phyloP scores from a whole-genome alignment of 2,329 filamentous ascomycete genomes.

The Fusarium gaditjirri region DNA sequence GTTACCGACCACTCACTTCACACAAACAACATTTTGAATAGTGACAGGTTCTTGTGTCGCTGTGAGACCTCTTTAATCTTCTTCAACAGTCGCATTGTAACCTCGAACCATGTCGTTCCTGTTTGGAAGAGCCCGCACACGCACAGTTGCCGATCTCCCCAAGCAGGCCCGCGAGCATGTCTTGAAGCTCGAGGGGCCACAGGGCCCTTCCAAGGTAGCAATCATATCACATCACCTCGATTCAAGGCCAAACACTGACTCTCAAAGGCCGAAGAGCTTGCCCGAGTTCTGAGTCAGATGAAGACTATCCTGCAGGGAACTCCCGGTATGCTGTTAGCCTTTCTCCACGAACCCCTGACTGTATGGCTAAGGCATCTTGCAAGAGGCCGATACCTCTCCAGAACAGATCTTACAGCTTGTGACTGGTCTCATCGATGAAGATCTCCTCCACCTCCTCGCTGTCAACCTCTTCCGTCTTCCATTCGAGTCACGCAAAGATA shows the following conservation, averaged over 20 bases:
- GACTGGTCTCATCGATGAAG: slow-evolving; percentile 85
- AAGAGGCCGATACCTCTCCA: slow-evolving; percentile 86
- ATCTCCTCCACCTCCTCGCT: slow-evolving; percentile 86
- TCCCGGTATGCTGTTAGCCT: slow-evolving; percentile 69
- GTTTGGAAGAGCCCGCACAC: slow-evolving; percentile 63
- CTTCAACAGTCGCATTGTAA: background rate
- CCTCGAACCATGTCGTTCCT: slow-evolving; percentile 62
- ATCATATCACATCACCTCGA: background rate
- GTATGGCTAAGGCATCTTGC: slow-evolving; percentile 32
- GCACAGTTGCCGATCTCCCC: slow-evolving; percentile 63
- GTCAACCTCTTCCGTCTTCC: slow-evolving; percentile 84
- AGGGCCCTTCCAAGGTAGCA: slow-evolving; percentile 59
- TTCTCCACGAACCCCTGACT: slow-evolving; percentile 1
- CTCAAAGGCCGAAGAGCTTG: slow-evolving; percentile 82
- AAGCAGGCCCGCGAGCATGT: slow-evolving; percentile 67
- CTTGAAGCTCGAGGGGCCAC: slow-evolving; percentile 61
- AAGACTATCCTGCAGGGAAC: slow-evolving; percentile 94
- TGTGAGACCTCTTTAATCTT: background rate
- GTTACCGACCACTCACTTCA: slow-evolving; percentile 1
- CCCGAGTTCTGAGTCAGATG: slow-evolving; percentile 88
- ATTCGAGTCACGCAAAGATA: slow-evolving; percentile 96
- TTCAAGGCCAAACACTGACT: background rate
- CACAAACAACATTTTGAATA: slow-evolving; percentile 3
- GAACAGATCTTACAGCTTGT: slow-evolving; percentile 91
- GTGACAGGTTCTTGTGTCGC: background rate